A percentile compares a stretch with the other conserved stretches of the same genome.
phyloP scores from a whole-genome alignment of 1,139 yeast species.

The Yamadazyma friedrichii region DNA sequence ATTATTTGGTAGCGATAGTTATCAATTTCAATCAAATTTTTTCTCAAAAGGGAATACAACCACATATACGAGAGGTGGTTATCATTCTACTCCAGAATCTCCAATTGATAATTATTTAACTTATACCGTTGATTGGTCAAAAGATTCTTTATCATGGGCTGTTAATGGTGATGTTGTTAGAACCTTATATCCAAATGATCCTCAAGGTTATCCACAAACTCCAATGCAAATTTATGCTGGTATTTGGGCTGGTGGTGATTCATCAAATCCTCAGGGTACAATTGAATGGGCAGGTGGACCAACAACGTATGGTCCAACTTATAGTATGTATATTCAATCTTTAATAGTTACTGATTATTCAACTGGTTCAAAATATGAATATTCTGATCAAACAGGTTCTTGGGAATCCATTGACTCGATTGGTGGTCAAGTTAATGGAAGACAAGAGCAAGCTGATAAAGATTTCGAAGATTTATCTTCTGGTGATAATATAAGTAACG shows the following conservation, averaged over 20 bases:
- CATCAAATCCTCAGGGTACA: conserved; percentile 63
- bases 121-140: conserved; percentile 82
- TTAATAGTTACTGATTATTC: conserved; percentile 76
- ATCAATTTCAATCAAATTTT: conserved; percentile 75
- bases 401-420: conserved; percentile 68
- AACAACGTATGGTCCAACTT: conserved; percentile 72
- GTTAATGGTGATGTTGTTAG: conserved; percentile 64
- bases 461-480: conserved; percentile 44
- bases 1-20: conserved; percentile 74
- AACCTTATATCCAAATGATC: conserved; percentile 48
- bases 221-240: conserved; percentile 76
- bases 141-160: conserved; percentile 57
- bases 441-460: conserved; percentile 45
- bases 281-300: conserved; percentile 84
- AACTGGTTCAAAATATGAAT: conserved; percentile 66
- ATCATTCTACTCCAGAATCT: conserved; percentile 52
- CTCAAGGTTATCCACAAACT: conserved; percentile 71
- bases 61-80: conserved; percentile 78
- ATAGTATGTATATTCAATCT: conserved; percentile 61
- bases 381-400: conserved; percentile 61
- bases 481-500: conserved; percentile 21
- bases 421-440: conserved; percentile 65
- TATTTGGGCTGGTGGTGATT: conserved; percentile 82
- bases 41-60: conserved; percentile 77
- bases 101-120: conserved; percentile 60